A percentile compares a stretch with the other conserved stretches of the same genome.
Evolutionary conservation across 2,329 filamentous ascomycete species (phyloP).

Genomic region (Ophiostoma populinum): DNA sequence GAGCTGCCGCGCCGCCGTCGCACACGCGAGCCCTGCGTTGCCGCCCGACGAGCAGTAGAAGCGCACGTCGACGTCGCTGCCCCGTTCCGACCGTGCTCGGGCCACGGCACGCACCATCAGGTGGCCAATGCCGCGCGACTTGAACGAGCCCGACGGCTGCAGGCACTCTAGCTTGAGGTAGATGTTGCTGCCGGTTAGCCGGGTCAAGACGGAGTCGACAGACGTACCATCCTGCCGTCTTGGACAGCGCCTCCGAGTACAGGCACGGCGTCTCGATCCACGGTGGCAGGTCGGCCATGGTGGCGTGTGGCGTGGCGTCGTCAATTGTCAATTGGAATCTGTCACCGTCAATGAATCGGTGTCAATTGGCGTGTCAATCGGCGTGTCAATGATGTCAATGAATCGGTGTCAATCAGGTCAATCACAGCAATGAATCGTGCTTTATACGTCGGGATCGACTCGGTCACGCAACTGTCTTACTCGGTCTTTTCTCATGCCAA

Average conservation of each 20-base stretch:
- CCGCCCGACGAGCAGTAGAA: constrained; percentile 63
- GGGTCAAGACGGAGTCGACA: background rate
- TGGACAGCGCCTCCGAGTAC: constrained; percentile 45
- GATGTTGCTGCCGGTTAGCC: constrained; percentile 36
- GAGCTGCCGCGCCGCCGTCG: constrained; percentile 49
- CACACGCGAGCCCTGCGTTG: constrained; percentile 65
- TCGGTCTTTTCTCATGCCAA: no score
- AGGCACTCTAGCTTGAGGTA: constrained; percentile 70
- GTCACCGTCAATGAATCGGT: no score
- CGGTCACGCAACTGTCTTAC: no score
- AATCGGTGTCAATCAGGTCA: no score
- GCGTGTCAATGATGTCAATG: no score
- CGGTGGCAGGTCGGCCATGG: constrained; percentile 17
- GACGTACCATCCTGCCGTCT: constrained; percentile 47
- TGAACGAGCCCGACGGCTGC: constrained; percentile 73
- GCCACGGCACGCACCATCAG: constrained; percentile 37
- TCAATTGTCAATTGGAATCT: constrained; percentile 6
- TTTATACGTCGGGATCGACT: no score
- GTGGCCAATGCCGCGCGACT: constrained; percentile 60
- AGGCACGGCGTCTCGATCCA: constrained; percentile 55
- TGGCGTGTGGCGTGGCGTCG: background rate
- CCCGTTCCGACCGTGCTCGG: constrained; percentile 11
- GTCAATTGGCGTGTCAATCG: no score
- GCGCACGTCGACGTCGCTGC: constrained; percentile 28
- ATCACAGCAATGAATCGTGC: no score